These are phyloP conservation scores for Myriosclerotinia duriaeana DNA, from an alignment of 2,329 filamentous ascomycete genomes.

Conservation along the genomic window DNA sequence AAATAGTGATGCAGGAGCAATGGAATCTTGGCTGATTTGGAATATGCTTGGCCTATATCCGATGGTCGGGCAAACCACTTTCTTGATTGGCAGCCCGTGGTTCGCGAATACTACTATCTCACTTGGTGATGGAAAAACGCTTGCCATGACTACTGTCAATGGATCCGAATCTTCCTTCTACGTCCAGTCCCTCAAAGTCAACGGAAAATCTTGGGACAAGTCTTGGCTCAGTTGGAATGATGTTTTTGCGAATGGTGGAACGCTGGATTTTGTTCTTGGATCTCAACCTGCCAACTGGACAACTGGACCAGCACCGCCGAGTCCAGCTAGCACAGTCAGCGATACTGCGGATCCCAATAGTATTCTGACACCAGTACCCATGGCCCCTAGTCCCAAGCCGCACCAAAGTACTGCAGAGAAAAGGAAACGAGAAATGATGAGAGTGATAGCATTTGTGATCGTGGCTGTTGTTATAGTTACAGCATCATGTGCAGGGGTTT, in stretches of 20 bases:
- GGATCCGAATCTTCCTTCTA: constrained; percentile 52
- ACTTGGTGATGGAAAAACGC: constrained; percentile 53
- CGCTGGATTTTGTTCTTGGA: constrained; percentile 64
- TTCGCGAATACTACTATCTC: constrained; percentile 59
- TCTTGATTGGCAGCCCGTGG: constrained; percentile 64
- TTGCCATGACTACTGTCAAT: constrained; percentile 54
- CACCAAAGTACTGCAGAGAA: background rate
- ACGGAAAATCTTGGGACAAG: constrained; percentile 61
- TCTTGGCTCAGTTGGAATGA: constrained; percentile 67
- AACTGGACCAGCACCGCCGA: constrained; percentile 60
- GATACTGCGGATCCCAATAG: constrained; percentile 10
- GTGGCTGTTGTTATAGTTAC: background rate
- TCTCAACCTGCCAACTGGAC: constrained; percentile 54
- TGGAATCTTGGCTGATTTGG: constrained; percentile 71
- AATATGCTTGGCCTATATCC: constrained; percentile 69
- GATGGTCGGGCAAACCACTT: constrained; percentile 66
- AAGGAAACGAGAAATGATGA: constrained; percentile 1
- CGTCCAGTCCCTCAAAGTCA: constrained; percentile 65
- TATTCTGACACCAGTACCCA: constrained; percentile 19
- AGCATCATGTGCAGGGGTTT: constrained; percentile 2
- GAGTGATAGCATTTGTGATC: constrained; percentile 2
- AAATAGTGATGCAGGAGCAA: constrained; percentile 69
- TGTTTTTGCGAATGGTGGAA: constrained; percentile 63
- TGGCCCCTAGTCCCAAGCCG: background rate
- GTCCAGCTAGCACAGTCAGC: constrained; percentile 47